Percentiles rank a stretch among this genome's conserved stretches.
Evolutionary conservation across 805 yeast genomes (phyloP).

Genomic region (Candida piceae): DNA sequence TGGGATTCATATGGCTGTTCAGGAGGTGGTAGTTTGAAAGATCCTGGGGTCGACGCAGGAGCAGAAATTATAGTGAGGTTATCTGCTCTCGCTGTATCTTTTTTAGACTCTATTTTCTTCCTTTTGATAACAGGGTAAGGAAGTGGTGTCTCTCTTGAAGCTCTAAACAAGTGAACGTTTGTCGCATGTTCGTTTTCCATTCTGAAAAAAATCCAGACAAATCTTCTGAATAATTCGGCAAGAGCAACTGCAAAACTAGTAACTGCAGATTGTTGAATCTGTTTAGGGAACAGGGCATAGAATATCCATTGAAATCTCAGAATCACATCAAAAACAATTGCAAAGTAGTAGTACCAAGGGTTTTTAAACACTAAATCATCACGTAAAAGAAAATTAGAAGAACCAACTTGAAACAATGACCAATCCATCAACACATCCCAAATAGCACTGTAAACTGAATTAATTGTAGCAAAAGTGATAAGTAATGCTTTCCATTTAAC

Average conservation of each 20-base stretch:
- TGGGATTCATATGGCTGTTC: background rate
- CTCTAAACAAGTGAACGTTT: slow-evolving; percentile 78
- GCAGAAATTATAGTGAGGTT: no score
- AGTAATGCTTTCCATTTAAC: slow-evolving; percentile 48
- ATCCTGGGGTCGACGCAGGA: background rate
- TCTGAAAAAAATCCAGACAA: slow-evolving; percentile 86
- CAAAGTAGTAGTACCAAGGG: slow-evolving; percentile 63
- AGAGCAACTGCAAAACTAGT: slow-evolving; percentile 80
- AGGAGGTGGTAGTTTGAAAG: slow-evolving; percentile 5
- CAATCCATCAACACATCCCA: slow-evolving; percentile 98
- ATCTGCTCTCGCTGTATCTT: background rate
- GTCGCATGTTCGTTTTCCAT: slow-evolving; percentile 96
- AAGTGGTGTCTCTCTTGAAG: slow-evolving; percentile 79
- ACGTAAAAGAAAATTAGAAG: slow-evolving; percentile 56
- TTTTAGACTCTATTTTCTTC: background rate
- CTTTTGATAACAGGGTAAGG: slow-evolving; percentile 57
- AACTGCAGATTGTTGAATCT: slow-evolving; percentile 82
- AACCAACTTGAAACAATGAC: slow-evolving; percentile 71
- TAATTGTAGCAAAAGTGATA: slow-evolving; percentile 67
- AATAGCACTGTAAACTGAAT: slow-evolving; percentile 59
- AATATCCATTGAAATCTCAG: slow-evolving; percentile 90
- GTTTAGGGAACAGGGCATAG: slow-evolving; percentile 70
- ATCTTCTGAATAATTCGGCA: slow-evolving; percentile 78
- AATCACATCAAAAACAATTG: slow-evolving; percentile 67
- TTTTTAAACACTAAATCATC: slow-evolving; percentile 61